Base-by-base conservation (phyloP, 768 basidiomycete genomes). In the Asterophora parasitica region DNA sequence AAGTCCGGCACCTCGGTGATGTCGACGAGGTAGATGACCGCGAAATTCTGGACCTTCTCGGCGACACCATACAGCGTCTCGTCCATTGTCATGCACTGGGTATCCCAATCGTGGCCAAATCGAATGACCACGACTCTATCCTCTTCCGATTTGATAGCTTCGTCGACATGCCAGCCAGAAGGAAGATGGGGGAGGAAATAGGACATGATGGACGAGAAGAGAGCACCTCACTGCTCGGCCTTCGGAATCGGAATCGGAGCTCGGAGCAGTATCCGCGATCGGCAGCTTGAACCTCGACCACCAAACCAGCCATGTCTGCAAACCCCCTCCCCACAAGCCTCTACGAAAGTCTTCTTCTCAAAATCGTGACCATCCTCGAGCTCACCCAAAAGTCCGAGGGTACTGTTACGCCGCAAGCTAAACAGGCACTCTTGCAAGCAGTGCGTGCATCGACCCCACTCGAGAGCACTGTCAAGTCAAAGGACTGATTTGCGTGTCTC, bases 71-170 rank as follows among this genome's bases (percentile, higher is more conserved):
- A 88, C 8, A 97, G 80, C 1, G 92, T 95, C 67, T 98, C 95
- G 72, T 98, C 96, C 93, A 98, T 96, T 13, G 85, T 88, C 96
- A 98, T 97, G 71, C 95, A 98, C 55, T 96, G 85, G 0, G 77
- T 69, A 64, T 98, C 91, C 83, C 85, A 87, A 65, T 94, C 93
- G 61, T 92, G 89, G 0, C 94, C 95, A 62, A 97, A 98, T 3
- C 94, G 84, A 39, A 97, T 84, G 44, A 92, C 88, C 19, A 97
- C 95, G 28, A 96, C 80, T 35, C 96, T 79, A 60, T 96, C 92
- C 65, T 99, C 96, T 66, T 99, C 96, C 0, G 92, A 94, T 56
- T 96, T 91, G 67, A 99, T 98, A 7, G 96, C 92, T 64, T 97
- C 94, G 62, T 99, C 96, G 51, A 99, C 96, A 63, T 99, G 96